Conservation (phyloP, 768 basidiomycete genomes). For the Pisolithus marmoratus region DNA sequence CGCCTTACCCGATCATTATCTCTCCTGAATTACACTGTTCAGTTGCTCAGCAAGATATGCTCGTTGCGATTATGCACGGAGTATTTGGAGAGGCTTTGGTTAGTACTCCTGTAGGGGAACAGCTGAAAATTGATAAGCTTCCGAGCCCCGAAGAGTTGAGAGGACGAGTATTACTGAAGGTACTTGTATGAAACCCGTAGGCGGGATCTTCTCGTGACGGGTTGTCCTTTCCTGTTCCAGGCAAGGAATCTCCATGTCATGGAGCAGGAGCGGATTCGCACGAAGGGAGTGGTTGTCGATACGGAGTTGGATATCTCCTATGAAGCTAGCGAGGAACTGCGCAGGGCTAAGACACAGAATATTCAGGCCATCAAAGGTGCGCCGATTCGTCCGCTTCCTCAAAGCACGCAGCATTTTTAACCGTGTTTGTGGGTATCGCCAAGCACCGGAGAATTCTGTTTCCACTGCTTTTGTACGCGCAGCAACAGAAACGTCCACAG, state of each 20-base stretch:
- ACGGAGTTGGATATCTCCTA: constrained; percentile 23
- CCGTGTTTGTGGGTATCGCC: constrained; percentile 32
- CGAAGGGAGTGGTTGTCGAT: constrained; percentile 31
- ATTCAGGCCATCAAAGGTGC: constrained; percentile 34
- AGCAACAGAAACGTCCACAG: constrained; percentile 6
- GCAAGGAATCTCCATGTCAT: constrained; percentile 72
- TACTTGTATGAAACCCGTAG: constrained; percentile 21
- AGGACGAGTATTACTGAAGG: constrained; percentile 80
- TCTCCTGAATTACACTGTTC: constrained; percentile 90
- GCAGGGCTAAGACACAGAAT: constrained; percentile 23
- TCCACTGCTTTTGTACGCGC: constrained; percentile 10
- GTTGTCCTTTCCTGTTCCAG: too few relatives aligned
- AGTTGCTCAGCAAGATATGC: constrained; percentile 69
- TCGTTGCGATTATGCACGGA: constrained; percentile 68
- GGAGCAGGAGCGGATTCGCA: constrained; percentile 28
- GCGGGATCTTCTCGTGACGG: neutral
- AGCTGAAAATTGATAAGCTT: constrained; percentile 42
- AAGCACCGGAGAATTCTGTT: constrained; percentile 14
- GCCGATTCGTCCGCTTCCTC: constrained; percentile 19
- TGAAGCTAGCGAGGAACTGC: constrained; percentile 22
- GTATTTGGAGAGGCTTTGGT: constrained; percentile 54
- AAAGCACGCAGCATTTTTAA: constrained; percentile 37
- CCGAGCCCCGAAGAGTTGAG: constrained; percentile 85
- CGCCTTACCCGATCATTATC: constrained; percentile 88
- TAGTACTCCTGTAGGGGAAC: constrained; percentile 41